phyloP scores from a whole-genome alignment of 345 rosid genomes.

The Lepidium didymum region DNA sequence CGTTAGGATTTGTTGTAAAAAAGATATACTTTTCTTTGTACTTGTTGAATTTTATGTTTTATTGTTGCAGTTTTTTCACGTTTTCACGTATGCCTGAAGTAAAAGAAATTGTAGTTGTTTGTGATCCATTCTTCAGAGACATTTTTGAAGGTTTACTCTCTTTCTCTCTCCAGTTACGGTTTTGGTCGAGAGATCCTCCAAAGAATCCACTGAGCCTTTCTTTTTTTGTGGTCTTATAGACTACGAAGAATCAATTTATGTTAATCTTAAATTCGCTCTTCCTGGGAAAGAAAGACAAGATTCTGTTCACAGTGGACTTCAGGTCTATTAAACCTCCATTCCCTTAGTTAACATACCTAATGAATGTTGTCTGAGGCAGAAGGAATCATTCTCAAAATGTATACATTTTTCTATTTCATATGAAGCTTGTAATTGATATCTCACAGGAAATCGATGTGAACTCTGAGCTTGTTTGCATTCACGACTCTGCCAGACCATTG shows the following conservation, averaged over 20 bases:
- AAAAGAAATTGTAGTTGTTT: conserved; percentile 90
- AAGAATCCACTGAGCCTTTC: conserved; percentile 4
- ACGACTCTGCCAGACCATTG: conserved; percentile 92
- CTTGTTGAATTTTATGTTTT: not conserved
- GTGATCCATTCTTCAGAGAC: conserved; percentile 87
- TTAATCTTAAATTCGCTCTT: conserved; percentile 65
- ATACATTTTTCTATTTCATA: not conserved
- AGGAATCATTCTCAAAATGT: not conserved
- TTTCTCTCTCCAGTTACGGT: not conserved
- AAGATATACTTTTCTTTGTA: not conserved
- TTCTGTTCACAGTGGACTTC: conserved; percentile 84
- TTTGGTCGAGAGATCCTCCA: not conserved
- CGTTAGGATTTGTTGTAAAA: not conserved
- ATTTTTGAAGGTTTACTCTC: conserved; percentile 68
- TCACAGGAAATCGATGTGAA: conserved; percentile 53
- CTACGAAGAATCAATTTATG: conserved; percentile 37
- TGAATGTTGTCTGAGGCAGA: not conserved
- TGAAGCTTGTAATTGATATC: not conserved
- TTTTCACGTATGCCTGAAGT: conserved; percentile 73
- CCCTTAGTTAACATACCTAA: not conserved
- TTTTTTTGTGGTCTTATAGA: conserved; percentile 35
- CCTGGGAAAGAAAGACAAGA: conserved; percentile 99
- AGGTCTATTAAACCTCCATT: conserved; percentile 37
- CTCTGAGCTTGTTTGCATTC: conserved; percentile 89
- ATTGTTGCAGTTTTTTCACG: conserved; percentile 57